Percentiles rank a stretch among this genome's conserved stretches.
Evolutionary conservation across 345 rosid genomes (phyloP).

Genomic region (Orychophragmus violaceus): DNA sequence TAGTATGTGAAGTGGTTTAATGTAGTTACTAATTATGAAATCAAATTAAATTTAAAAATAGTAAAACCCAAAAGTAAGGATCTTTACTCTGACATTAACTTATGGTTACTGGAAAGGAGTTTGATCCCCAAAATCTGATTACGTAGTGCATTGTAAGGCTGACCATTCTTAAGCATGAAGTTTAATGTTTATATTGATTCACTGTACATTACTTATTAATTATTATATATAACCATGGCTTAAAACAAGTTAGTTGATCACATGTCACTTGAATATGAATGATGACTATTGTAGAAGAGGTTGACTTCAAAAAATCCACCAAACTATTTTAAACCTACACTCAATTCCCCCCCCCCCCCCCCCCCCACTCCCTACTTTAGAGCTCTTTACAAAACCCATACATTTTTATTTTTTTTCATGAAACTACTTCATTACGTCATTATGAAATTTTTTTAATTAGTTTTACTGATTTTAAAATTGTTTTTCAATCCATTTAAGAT

Average conservation of each 20-base stretch:
- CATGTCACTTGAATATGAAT: background rate
- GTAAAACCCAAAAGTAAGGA: background rate
- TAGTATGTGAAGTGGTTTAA: background rate
- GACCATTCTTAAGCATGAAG: conserved; percentile 22
- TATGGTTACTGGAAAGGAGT: background rate
- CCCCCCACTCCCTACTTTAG: too few relatives aligned
- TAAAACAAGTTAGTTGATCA: background rate
- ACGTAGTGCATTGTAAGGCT: conserved; percentile 9
- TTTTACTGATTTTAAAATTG: too few relatives aligned
- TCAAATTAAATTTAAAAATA: background rate
- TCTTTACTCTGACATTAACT: background rate
- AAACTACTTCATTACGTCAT: too few relatives aligned
- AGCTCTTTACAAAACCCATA: too few relatives aligned
- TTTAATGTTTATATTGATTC: background rate
- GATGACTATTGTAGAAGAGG: too few relatives aligned
- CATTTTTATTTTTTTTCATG: too few relatives aligned
- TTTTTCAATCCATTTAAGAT: too few relatives aligned
- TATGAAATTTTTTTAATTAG: too few relatives aligned
- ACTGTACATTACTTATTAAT: background rate
- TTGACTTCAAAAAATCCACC: too few relatives aligned
- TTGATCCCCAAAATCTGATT: conserved; percentile 7
- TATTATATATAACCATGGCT: background rate
- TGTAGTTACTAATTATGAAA: background rate
- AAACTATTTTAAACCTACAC: too few relatives aligned
- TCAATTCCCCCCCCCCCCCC: too few relatives aligned